These are phyloP conservation scores for Ceratocystis alfenasii DNA, from an alignment of 2,329 filamentous ascomycete genomes.

Conservation along the genomic window DNA sequence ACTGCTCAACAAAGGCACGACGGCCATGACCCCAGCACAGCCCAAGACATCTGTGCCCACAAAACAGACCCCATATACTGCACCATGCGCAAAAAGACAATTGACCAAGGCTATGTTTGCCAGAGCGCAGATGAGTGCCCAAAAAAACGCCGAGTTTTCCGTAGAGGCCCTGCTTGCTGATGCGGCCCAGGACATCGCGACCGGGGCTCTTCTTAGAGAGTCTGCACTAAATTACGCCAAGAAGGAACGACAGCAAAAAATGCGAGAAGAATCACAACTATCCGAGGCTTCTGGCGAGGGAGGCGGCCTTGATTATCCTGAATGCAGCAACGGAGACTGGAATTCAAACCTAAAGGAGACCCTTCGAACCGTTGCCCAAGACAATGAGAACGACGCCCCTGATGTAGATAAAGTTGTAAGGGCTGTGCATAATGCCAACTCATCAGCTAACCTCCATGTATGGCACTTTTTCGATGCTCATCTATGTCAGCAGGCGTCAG, in stretches of 20 bases:
- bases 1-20: slow-evolving; percentile 1
- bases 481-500: background rate
- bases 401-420: slow-evolving; percentile 22
- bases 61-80: background rate
- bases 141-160: slow-evolving; percentile 7
- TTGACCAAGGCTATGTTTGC: background rate
- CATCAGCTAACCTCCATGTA: slow-evolving; percentile 2
- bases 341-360: slow-evolving; percentile 14
- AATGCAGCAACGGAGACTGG: background rate
- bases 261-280: background rate
- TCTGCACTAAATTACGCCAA: background rate
- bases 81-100: background rate
- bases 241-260: background rate
- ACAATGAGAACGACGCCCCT: slow-evolving; percentile 17
- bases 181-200: slow-evolving; percentile 9
- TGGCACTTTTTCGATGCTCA: slow-evolving; percentile 13
- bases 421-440: slow-evolving; percentile 14
- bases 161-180: slow-evolving; percentile 14
- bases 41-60: background rate
- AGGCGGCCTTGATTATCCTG: background rate
- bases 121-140: slow-evolving; percentile 6
- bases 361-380: slow-evolving; percentile 11
- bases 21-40: background rate
- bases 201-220: background rate
- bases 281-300: background rate